Percentiles rank a stretch among this genome's conserved stretches.
Conservation (phyloP, 2,329 filamentous ascomycete species). For the Pseudopyricularia javanii region DNA sequence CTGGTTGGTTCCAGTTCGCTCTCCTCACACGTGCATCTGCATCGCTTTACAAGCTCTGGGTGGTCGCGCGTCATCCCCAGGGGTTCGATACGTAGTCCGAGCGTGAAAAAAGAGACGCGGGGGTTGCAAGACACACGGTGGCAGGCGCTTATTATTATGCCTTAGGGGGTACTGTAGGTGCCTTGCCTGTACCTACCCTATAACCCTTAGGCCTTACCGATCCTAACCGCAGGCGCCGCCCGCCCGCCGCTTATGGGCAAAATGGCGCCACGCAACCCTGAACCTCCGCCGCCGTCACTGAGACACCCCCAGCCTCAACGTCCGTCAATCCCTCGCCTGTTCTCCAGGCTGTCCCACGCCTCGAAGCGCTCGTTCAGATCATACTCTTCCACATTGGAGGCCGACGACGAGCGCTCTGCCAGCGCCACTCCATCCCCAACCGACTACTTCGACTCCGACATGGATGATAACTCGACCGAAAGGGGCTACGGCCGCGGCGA, state of each 20-base stretch:
- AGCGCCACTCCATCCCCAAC: slow-evolving; percentile 11
- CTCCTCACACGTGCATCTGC: too few species aligned
- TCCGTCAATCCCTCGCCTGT: slow-evolving; percentile 27
- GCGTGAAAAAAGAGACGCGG: too few species aligned
- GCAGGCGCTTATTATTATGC: too few species aligned
- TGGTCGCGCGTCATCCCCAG: too few species aligned
- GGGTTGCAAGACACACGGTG: too few species aligned
- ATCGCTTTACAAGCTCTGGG: too few species aligned
- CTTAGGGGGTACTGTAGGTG: too few species aligned
- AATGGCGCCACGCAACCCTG: slow-evolving; percentile 3
- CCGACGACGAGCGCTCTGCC: slow-evolving; percentile 55
- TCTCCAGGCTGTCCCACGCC: slow-evolving; percentile 34
- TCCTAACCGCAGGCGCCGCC: too few species aligned
- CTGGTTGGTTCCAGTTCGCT: too few species aligned
- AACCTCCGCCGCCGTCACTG: slow-evolving; percentile 1
- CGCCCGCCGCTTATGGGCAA: neutral
- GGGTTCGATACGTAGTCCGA: too few species aligned
- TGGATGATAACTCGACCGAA: slow-evolving; percentile 15
- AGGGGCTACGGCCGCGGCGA: slow-evolving; percentile 2
- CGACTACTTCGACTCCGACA: slow-evolving; percentile 10
- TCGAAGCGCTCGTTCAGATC: slow-evolving; percentile 47
- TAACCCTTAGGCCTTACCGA: too few species aligned
- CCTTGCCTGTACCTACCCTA: too few species aligned
- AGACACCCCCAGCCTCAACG: slow-evolving; percentile 10
- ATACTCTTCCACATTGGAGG: slow-evolving; percentile 52